Evolutionary conservation across 1,284 basidiomycete species (phyloP).

Genomic region (Rhodotorula sp.): DNA sequence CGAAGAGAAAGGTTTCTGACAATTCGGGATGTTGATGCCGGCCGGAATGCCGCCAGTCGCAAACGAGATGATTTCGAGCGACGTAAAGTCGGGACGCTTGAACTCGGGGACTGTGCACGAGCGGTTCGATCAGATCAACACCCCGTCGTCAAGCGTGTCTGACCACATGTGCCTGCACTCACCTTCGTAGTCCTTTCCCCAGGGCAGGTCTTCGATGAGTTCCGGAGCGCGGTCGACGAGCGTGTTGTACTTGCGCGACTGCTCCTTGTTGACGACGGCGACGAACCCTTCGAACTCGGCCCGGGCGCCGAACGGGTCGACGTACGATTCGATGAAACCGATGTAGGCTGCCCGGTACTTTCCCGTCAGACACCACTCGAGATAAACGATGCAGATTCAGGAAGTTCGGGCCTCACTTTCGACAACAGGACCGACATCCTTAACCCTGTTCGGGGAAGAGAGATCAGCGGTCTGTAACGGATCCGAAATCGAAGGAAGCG

Average conservation of each 20-base stretch:
- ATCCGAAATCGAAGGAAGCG: neutral
- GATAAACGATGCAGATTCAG: neutral
- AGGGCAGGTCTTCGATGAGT: conserved; percentile 73
- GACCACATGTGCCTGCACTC: conserved; percentile 49
- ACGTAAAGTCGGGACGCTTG: conserved; percentile 80
- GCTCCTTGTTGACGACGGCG: conserved; percentile 61
- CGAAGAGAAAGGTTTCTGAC: conserved; percentile 62
- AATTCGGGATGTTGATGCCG: conserved; percentile 57
- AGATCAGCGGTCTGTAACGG: neutral
- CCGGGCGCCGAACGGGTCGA: conserved; percentile 58
- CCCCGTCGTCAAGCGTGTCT: neutral
- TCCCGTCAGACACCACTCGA: conserved; percentile 49
- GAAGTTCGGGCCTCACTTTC: conserved; percentile 56
- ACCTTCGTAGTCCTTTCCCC: conserved; percentile 78
- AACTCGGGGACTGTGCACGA: conserved; percentile 51
- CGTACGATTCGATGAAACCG: conserved; percentile 53
- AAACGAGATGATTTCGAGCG: conserved; percentile 50
- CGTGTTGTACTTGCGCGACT: conserved; percentile 58
- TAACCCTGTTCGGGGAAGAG: conserved; percentile 53
- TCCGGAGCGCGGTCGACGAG: conserved; percentile 71
- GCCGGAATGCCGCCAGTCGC: conserved; percentile 79
- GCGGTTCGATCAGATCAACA: neutral
- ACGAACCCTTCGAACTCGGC: conserved; percentile 90
- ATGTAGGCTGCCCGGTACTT: conserved; percentile 2
- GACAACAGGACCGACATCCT: conserved; percentile 79